Percentiles rank a stretch among this genome's conserved stretches.
These are phyloP conservation scores for Glutinoglossum americanum DNA, from an alignment of 495 filamentous ascomycete genomes.

Conservation along the genomic window DNA sequence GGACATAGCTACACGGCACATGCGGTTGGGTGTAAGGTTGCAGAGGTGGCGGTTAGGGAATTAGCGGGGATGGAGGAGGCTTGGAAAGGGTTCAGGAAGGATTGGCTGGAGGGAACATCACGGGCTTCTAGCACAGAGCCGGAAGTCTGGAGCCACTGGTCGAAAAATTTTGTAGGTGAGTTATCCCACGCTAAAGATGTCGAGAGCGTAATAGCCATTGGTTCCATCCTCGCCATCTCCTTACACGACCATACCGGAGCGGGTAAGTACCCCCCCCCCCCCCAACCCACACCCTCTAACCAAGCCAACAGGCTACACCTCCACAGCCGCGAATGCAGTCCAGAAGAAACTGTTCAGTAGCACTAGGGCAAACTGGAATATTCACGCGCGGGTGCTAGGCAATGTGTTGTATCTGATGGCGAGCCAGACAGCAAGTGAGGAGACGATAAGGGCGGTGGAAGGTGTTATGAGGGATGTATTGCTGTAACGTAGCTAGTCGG, in stretches of 20 bases:
- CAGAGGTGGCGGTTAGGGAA: slow-evolving; percentile 30
- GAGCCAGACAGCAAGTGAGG: slow-evolving; percentile 32
- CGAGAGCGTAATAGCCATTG: slow-evolving; percentile 44
- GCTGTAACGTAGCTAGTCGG: too few species aligned
- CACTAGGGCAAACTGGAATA: slow-evolving; percentile 24
- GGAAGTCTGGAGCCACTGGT: slow-evolving; percentile 49
- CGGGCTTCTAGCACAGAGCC: background rate
- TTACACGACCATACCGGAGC: slow-evolving; percentile 23
- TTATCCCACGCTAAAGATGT: slow-evolving; percentile 31
- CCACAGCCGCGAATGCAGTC: slow-evolving; percentile 37
- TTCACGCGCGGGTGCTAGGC: slow-evolving; percentile 53
- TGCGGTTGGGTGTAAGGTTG: slow-evolving; percentile 52
- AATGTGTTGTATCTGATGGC: slow-evolving; percentile 66
- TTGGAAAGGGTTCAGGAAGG: slow-evolving; percentile 26
- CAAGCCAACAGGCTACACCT: slow-evolving; percentile 34
- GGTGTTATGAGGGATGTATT: background rate
- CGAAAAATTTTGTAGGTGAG: slow-evolving; percentile 27
- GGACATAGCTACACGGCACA: slow-evolving; percentile 71
- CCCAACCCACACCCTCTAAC: background rate
- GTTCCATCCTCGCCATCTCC: slow-evolving; percentile 45
- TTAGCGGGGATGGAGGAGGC: slow-evolving; percentile 32
- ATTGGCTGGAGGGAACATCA: slow-evolving; percentile 16
- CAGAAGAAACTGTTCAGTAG: slow-evolving; percentile 28
- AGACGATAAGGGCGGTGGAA: slow-evolving; percentile 29
- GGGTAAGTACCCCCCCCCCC: slow-evolving; percentile 17